A percentile compares a stretch with the other conserved stretches of the same genome.
Conservation (phyloP, 352 stramenopile genomes). For the Globisporangium spinosum region DNA sequence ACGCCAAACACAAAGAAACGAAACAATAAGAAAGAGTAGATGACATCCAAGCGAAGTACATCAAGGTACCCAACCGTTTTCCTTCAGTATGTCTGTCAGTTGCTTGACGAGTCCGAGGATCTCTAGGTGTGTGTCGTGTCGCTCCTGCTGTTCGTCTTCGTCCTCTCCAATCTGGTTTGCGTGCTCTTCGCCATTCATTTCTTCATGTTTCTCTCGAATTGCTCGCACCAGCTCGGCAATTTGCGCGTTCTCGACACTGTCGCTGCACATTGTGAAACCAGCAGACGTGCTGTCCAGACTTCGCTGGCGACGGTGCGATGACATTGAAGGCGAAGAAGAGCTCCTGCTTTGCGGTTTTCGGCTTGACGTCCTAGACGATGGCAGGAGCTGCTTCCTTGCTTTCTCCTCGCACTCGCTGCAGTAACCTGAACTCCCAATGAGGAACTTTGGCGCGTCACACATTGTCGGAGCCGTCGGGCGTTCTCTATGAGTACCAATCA, state of each 20-base stretch:
- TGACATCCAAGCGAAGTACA: neutral
- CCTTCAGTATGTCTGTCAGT: slow-evolving; percentile 45
- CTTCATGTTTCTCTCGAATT: slow-evolving; percentile 25
- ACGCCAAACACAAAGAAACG: neutral
- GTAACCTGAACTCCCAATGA: slow-evolving; percentile 56
- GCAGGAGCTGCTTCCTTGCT: slow-evolving; percentile 1
- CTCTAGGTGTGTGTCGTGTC: slow-evolving; percentile 24
- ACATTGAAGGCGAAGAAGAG: slow-evolving; percentile 1
- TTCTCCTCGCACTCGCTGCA: slow-evolving; percentile 61
- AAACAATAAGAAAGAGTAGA: too few species aligned
- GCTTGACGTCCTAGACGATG: neutral
- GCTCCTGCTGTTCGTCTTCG: slow-evolving; percentile 11
- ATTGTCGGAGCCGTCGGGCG: slow-evolving; percentile 42
- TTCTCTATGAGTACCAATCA: slow-evolving; percentile 28
- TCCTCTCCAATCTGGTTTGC: slow-evolving; percentile 5
- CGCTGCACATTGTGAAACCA: slow-evolving; percentile 24
- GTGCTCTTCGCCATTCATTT: slow-evolving; percentile 16
- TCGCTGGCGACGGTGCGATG: slow-evolving; percentile 35
- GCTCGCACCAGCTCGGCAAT: slow-evolving; percentile 39
- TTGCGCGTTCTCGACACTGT: slow-evolving; percentile 40
- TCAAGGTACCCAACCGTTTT: slow-evolving; percentile 24
- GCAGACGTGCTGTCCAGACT: slow-evolving; percentile 38
- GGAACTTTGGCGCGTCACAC: slow-evolving; percentile 67
- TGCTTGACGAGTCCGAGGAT: slow-evolving; percentile 44
- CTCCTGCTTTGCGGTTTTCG: neutral